Evolutionary conservation across 2,329 filamentous ascomycete genomes (phyloP).

Genomic region (Penicillium sp.): DNA sequence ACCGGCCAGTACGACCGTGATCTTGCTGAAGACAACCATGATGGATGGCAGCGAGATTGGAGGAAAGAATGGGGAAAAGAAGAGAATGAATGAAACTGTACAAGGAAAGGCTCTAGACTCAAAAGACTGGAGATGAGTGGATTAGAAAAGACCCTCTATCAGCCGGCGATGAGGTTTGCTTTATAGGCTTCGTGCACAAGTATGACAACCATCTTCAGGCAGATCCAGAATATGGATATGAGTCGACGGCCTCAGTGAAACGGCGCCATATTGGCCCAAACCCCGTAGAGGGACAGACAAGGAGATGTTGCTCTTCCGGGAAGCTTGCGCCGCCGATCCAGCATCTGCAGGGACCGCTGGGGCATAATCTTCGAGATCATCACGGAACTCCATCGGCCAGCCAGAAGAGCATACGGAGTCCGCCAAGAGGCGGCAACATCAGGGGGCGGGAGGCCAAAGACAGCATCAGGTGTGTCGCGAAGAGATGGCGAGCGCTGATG

Average conservation of each 20-base stretch:
- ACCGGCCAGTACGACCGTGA: constrained; percentile 30
- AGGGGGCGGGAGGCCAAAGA: constrained; percentile 3
- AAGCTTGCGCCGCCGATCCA: constrained; percentile 24
- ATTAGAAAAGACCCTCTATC: constrained; percentile 4
- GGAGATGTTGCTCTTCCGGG: constrained; percentile 27
- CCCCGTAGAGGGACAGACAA: constrained; percentile 14
- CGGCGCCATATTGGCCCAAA: constrained; percentile 12
- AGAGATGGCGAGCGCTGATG: constrained; percentile 2
- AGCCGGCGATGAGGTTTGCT: constrained; percentile 15
- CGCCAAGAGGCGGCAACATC: constrained; percentile 11
- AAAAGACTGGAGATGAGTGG: constrained; percentile 13
- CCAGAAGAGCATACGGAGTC: constrained; percentile 19
- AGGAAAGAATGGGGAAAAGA: constrained; percentile 14
- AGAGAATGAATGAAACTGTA: constrained; percentile 12
- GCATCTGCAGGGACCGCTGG: constrained; percentile 8
- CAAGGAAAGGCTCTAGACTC: constrained; percentile 17
- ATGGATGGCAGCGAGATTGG: constrained; percentile 14
- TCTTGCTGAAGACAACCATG: constrained; percentile 40
- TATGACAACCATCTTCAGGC: neutral
- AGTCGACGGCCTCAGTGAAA: neutral
- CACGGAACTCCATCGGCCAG: constrained; percentile 28
- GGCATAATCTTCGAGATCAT: constrained; percentile 19
- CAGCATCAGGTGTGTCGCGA: constrained; percentile 11
- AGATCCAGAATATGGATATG: neutral
- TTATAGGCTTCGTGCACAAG: constrained; percentile 27